A percentile compares a stretch with the other conserved stretches of the same genome.
Evolutionary conservation across 139 green algal species (phyloP).

Genomic region (Chlamydomonas sp.): DNA sequence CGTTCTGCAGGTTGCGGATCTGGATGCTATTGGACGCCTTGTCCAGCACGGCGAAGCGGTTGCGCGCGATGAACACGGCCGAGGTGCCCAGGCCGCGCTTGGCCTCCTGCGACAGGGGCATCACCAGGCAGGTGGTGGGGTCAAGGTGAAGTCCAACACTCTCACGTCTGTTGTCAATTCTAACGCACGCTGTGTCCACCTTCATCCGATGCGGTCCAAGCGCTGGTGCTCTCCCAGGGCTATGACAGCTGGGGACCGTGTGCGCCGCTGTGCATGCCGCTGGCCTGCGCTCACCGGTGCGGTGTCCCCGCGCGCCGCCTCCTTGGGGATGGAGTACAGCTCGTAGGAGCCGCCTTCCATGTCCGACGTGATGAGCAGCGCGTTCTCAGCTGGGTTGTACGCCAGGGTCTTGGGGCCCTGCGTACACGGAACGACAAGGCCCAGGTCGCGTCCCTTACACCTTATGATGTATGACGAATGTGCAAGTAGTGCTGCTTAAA

Average conservation of each 20-base stretch:
- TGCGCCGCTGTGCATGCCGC: not conserved
- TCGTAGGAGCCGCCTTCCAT: constrained; percentile 95
- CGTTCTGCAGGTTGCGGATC: constrained; percentile 98
- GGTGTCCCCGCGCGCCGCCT: constrained; percentile 68
- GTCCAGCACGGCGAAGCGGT: constrained; percentile 98
- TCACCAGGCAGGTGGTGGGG: not conserved
- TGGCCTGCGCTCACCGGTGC: constrained; percentile 47
- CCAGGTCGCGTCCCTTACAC: not conserved
- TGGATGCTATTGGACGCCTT: constrained; percentile 82
- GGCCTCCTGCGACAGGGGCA: constrained; percentile 70
- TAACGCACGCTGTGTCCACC: too few relatives aligned
- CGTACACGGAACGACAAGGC: not conserved
- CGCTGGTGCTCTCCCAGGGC: too few relatives aligned
- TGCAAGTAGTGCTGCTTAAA: not conserved
- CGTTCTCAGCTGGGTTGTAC: constrained; percentile 99
- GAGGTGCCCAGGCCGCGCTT: constrained; percentile 83
- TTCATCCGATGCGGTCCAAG: too few relatives aligned
- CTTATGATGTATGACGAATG: not conserved
- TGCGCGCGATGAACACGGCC: constrained; percentile 98
- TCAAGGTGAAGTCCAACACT: too few relatives aligned
- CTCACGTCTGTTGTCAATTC: too few relatives aligned
- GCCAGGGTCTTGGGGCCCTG: constrained; percentile 72
- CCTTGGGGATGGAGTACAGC: constrained; percentile 95
- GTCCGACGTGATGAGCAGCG: constrained; percentile 91
- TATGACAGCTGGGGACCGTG: not conserved